These are phyloP conservation scores for Pseudohyphozyma bogoriensis DNA, from an alignment of 768 basidiomycete genomes.

Conservation along the genomic window DNA sequence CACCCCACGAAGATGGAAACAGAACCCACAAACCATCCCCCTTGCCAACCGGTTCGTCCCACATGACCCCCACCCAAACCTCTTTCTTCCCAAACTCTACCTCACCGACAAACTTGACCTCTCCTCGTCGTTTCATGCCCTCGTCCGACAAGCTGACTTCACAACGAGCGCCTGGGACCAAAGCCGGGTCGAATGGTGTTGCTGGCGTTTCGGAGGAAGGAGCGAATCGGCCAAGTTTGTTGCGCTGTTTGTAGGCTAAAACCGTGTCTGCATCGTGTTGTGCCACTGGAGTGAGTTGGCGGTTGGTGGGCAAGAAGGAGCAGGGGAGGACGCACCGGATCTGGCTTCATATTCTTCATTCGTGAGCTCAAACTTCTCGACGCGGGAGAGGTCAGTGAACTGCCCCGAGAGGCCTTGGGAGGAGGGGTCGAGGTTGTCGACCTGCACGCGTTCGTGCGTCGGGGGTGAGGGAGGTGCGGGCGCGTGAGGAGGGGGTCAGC, in stretches of 20 bases:
- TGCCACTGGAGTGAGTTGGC: neutral
- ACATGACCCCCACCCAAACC: constrained; percentile 83
- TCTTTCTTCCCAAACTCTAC: constrained; percentile 60
- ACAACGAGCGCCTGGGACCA: constrained; percentile 58
- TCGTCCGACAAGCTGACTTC: constrained; percentile 56
- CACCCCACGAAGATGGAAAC: neutral
- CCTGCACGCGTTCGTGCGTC: constrained; percentile 44
- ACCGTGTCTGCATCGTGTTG: constrained; percentile 65
- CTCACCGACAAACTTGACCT: constrained; percentile 70
- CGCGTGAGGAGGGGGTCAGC: too few species aligned
- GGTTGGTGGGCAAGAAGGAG: neutral
- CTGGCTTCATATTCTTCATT: constrained; percentile 69
- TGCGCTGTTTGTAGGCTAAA: constrained; percentile 70
- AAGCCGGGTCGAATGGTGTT: constrained; percentile 20
- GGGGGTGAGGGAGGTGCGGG: constrained; percentile 9
- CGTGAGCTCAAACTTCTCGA: constrained; percentile 85
- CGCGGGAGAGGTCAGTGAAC: constrained; percentile 68
- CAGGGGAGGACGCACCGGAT: constrained; percentile 47
- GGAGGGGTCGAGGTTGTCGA: constrained; percentile 65
- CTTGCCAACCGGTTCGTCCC: constrained; percentile 92
- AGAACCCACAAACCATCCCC: constrained; percentile 80
- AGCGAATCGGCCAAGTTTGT: constrained; percentile 84
- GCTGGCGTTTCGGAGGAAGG: constrained; percentile 28
- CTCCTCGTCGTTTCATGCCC: constrained; percentile 67
- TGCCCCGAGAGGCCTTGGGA: constrained; percentile 59